Base-by-base conservation (phyloP, 2,329 filamentous ascomycete genomes). In the Nakataea oryzae region DNA sequence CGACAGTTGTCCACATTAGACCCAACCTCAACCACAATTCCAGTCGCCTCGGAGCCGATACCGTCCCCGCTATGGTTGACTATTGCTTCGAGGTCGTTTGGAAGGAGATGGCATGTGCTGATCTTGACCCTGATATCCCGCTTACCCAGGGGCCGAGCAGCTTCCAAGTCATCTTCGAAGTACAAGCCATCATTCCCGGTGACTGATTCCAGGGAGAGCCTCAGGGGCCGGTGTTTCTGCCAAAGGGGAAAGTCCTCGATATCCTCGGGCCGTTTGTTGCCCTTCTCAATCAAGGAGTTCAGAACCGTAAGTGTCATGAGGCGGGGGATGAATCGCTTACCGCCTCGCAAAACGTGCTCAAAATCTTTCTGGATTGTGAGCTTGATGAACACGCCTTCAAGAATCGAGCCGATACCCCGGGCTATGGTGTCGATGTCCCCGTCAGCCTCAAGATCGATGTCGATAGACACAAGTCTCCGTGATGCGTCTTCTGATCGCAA, bases 401-500 rank as follows among this genome's bases (percentile, higher is more conserved):
- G 57, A 41, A 59, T 60, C 14, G 8, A 2, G 1, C 24, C 32
- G 21, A 62, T 30, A 9, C 14, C 21, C 26, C 21, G 17, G 9
- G 26, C 54, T 8, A 5, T 57, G n/a, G 47, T 14, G 11, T 55
- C 7, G 27, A 26, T 21, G 17, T 55, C n/a, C 21, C 27, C 11
- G 26, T 47, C 41, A 8, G 34, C 27, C n/a, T 54, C 54, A 2
- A 24, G 28, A 14, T 65, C 64, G 11, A 81, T 50, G 60, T 82
- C 79, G n/a, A 82, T 69, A 0, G 75, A 77, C 13, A 76, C 69
- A 21, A 82, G 71, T 0, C 65, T 69, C 65, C 74, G 80, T 24
- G 74, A 71, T 0, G 75, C 70, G 63, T 81, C 76, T 58, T 83
- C 81, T 0, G 81, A 83, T 58, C 78, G 74, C 11, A 83, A 69